Percentiles rank a stretch among this genome's conserved stretches.
Evolutionary conservation across 2,329 filamentous ascomycete genomes (phyloP).

Genomic region (Xylariomycetidae sp.): DNA sequence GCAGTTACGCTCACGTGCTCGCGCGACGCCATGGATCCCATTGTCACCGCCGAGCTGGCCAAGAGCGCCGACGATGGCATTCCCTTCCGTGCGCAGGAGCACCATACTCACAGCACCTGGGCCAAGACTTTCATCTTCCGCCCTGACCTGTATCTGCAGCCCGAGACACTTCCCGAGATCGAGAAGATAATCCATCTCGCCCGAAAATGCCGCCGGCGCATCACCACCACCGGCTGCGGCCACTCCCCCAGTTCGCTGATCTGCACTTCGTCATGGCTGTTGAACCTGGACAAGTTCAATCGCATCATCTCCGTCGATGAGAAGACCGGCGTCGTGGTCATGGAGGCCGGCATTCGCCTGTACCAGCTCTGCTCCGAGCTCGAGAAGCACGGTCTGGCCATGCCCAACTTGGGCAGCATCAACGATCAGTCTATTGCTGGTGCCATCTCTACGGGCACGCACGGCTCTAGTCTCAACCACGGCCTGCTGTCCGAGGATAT

Average conservation of each 20-base stretch:
- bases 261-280: slow-evolving; percentile 87
- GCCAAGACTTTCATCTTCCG: slow-evolving; percentile 84
- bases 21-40: slow-evolving; percentile 20
- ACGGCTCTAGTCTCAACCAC: slow-evolving; percentile 80
- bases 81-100: slow-evolving; percentile 68
- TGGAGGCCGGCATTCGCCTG: slow-evolving; percentile 85
- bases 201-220: slow-evolving; percentile 68
- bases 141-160: slow-evolving; percentile 87
- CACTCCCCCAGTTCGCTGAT: slow-evolving; percentile 92
- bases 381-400: slow-evolving; percentile 68
- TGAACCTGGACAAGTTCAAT: slow-evolving; percentile 84
- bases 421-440: slow-evolving; percentile 90
- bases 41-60: slow-evolving; percentile 19
- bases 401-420: slow-evolving; percentile 92
- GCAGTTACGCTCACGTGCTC: no score
- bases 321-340: slow-evolving; percentile 60
- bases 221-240: slow-evolving; percentile 82
- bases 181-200: slow-evolving; percentile 79
- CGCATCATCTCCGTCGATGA: slow-evolving; percentile 64
- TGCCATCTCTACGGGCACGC: slow-evolving; percentile 87
- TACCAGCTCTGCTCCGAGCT: slow-evolving; percentile 67
- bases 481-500: slow-evolving; percentile 80
- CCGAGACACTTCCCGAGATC: slow-evolving; percentile 71
- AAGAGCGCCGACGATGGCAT: slow-evolving; percentile 32
- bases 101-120: slow-evolving; percentile 86